Evolutionary conservation across 2,329 filamentous ascomycete species (phyloP).

Genomic region (Pseudogymnoascus destructans): DNA sequence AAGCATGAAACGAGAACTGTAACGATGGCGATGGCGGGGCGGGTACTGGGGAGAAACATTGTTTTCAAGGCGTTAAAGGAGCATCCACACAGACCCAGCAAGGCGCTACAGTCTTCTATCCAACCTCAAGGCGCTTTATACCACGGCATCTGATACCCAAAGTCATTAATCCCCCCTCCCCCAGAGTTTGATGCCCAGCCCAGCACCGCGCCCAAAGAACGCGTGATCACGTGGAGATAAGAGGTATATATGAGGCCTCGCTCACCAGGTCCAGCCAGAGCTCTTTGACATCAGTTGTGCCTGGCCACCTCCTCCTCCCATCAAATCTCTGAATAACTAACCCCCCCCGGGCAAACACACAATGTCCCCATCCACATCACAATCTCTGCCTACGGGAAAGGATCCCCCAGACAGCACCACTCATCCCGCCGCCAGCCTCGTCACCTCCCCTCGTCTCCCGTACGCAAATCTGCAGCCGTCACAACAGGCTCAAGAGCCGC

Average conservation of each 20-base stretch:
- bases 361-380: constrained; percentile 9
- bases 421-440: neutral
- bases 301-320: neutral
- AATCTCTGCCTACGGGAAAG: constrained; percentile 3
- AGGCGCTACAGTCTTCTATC: neutral
- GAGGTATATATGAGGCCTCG: neutral
- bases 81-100: neutral
- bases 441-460: neutral
- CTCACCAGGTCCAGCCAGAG: neutral
- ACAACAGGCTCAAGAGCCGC: neutral
- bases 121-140: neutral
- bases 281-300: constrained; percentile 5
- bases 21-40: neutral
- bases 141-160: neutral
- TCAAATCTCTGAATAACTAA: neutral
- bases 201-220: neutral
- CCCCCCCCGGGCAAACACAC: neutral
- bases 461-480: neutral
- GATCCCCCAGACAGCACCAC: neutral
- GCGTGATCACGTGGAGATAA: constrained; percentile 11
- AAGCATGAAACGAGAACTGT: neutral
- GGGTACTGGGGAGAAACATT: neutral
- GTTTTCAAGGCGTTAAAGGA: neutral
- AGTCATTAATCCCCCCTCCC: neutral
- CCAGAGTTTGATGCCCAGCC: neutral